These are phyloP conservation scores for Cajanus cajan DNA, from an alignment of 306 rosid genomes.

Conservation along the genomic window DNA sequence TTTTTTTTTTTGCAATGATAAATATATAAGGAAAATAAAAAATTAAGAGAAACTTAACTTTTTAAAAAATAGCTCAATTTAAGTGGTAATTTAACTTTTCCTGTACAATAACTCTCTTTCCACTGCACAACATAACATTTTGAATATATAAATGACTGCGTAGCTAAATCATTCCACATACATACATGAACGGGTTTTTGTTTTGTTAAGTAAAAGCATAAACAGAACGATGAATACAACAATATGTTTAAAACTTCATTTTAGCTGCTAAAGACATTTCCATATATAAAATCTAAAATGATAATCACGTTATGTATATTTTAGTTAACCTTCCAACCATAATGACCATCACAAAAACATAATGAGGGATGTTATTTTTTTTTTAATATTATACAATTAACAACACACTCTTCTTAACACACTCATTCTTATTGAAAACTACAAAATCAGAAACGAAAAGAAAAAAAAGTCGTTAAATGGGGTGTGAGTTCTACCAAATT, in stretches of 20 bases:
- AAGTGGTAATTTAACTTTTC: too few relatives aligned
- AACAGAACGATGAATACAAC: background rate
- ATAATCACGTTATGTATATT: background rate
- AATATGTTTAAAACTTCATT: background rate
- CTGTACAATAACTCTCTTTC: conserved; percentile 80
- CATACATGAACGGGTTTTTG: conserved; percentile 8
- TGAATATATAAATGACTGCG: conserved; percentile 9
- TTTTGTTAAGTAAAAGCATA: background rate
- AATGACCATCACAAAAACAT: background rate
- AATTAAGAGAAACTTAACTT: too few relatives aligned
- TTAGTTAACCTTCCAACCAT: background rate
- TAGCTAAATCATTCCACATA: conserved; percentile 16
- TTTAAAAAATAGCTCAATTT: too few relatives aligned
- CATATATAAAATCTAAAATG: background rate
- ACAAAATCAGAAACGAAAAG: too few relatives aligned
- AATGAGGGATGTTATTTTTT: background rate
- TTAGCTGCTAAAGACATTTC: background rate
- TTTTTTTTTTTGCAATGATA: too few relatives aligned
- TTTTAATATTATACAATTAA: background rate
- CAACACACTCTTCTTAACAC: too few relatives aligned
- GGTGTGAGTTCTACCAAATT: too few relatives aligned
- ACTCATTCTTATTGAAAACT: too few relatives aligned
- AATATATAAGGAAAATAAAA: too few relatives aligned
- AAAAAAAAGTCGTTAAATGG: too few relatives aligned
- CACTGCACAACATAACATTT: conserved; percentile 58